phyloP scores from a whole-genome alignment of 2,329 filamentous ascomycete species.

The Fusarium redolens region DNA sequence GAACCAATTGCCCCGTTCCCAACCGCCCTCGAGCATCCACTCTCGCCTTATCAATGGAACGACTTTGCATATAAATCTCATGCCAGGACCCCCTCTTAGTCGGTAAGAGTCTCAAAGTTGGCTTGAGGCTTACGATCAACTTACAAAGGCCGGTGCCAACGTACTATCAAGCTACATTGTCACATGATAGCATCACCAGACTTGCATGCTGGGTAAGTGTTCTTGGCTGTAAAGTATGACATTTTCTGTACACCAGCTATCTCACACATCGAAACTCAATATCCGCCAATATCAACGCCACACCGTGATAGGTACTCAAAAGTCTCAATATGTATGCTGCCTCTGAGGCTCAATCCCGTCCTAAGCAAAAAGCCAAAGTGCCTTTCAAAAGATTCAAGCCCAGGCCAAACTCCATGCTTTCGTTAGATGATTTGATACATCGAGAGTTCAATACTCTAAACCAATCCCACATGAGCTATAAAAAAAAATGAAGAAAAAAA shows the following conservation, averaged over 20 bases:
- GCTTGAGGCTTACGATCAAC: neutral
- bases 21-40: slow-evolving; percentile 9
- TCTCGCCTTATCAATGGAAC: slow-evolving; percentile 17
- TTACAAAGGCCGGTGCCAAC: neutral
- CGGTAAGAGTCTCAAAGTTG: neutral
- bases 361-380: neutral
- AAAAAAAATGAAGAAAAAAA: neutral
- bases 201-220: neutral
- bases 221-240: neutral
- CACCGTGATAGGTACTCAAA: slow-evolving; percentile 1
- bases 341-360: slow-evolving; percentile 2
- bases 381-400: slow-evolving; percentile 8
- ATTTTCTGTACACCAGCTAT: slow-evolving; percentile 1
- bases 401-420: slow-evolving; percentile 44
- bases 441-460: slow-evolving; percentile 4
- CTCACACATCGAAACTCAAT: slow-evolving; percentile 1
- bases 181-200: neutral
- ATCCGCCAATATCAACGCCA: neutral
- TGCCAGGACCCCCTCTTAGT: slow-evolving; percentile 5
- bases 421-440: slow-evolving; percentile 22
- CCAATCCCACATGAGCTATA: neutral
- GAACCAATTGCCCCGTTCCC: neutral
- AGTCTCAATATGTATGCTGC: neutral
- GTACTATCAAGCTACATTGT: neutral
- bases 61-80: slow-evolving; percentile 21